Evolutionary conservation across 148 eudicot genomes (phyloP).

Genomic region (Salicornia ramosissima): DNA sequence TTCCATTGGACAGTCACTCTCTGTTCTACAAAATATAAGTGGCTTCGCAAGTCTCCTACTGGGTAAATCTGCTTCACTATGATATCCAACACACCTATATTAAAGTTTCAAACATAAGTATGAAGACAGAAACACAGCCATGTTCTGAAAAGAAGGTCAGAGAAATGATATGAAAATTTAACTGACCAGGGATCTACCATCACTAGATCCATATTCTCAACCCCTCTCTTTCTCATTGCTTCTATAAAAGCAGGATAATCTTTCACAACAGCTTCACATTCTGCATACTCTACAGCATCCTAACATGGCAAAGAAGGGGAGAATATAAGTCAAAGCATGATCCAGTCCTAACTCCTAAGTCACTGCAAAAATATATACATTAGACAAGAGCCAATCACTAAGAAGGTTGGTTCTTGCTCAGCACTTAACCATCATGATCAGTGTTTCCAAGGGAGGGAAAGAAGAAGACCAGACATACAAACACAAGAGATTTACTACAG

Average conservation of each 20-base stretch:
- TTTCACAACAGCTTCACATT: conserved; percentile 89
- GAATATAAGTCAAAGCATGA: conserved; percentile 12
- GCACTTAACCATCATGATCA: no score
- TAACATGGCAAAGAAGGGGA: conserved; percentile 24
- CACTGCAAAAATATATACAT: no score
- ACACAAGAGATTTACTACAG: not conserved
- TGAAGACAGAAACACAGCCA: not conserved
- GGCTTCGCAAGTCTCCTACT: conserved; percentile 90
- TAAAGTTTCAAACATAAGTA: conserved; percentile 5
- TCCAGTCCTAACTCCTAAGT: conserved; percentile 12
- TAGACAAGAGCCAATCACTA: not conserved
- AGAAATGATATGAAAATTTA: not conserved
- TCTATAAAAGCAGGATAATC: conserved; percentile 76
- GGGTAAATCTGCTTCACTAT: conserved; percentile 87
- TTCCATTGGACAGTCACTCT: conserved; percentile 95
- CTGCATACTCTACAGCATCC: conserved; percentile 95
- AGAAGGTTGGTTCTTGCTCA: not conserved
- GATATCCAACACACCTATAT: conserved; percentile 66
- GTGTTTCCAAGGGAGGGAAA: no score
- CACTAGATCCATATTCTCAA: conserved; percentile 87
- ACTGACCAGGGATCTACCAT: conserved; percentile 94
- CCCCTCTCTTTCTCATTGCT: conserved; percentile 90
- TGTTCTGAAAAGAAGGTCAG: not conserved
- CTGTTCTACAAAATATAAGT: conserved; percentile 82
- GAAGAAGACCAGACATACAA: conserved; percentile 2